Conservation (phyloP, 177 flowering plant genomes). For the Vitis hybrid region DNA sequence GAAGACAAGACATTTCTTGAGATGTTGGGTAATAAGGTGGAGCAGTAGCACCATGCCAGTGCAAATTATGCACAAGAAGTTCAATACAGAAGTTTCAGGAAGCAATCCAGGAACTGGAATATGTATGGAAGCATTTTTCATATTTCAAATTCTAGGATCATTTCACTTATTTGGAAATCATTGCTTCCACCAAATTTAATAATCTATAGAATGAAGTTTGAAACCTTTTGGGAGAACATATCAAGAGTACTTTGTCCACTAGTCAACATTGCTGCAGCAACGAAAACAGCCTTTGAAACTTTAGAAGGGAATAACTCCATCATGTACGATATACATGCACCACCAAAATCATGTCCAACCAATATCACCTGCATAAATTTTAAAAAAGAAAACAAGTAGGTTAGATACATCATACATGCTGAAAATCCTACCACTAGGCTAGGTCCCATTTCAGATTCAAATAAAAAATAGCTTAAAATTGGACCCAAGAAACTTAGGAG, state of each 20-base stretch:
- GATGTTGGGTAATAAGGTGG: background rate
- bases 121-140: too few species aligned
- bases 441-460: background rate
- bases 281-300: constrained; percentile 72
- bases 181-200: background rate
- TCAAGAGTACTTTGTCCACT: constrained; percentile 78
- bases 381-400: background rate
- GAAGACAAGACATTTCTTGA: background rate
- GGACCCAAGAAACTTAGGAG: background rate
- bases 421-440: background rate
- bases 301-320: constrained; percentile 77
- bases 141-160: too few species aligned
- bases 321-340: constrained; percentile 76
- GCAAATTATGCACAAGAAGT: background rate
- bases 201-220: background rate
- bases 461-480: background rate
- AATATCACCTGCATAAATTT: constrained; percentile 66
- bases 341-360: constrained; percentile 95
- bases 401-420: too few species aligned
- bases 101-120: background rate
- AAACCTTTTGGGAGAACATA: constrained; percentile 61
- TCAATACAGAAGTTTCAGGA: background rate
- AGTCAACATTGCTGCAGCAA: constrained; percentile 82
- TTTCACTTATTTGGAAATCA: too few species aligned
- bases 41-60: background rate